Base-by-base conservation (phyloP, 768 basidiomycete genomes). In the Lactarius evosmus region DNA sequence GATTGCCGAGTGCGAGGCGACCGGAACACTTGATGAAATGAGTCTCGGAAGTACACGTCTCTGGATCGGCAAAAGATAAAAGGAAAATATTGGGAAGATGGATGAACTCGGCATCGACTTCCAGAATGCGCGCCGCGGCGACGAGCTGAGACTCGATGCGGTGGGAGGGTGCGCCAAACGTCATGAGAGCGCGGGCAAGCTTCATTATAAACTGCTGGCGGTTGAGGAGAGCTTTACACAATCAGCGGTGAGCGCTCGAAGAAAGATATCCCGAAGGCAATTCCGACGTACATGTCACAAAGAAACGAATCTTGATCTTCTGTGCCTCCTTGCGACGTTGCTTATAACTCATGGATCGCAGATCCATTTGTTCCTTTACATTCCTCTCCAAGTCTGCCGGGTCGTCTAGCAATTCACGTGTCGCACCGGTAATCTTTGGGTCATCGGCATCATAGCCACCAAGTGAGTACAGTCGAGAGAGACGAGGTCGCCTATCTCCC, bases 131-230 rank as follows among this genome's bases (percentile, higher is more conserved):
- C 0, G 93, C 91, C 5, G 91, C 91, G 11, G 93, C 89, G 44
- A 88, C 80, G 54, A 97, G 85, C 72, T 95, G 94, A 1, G 91
- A 87, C 75, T 95, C 93, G 61, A 97, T 89, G 38, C 95, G 85
- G 75, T 97, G 94, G 29, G 91, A 93, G 0, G 93, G 93, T 19
- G 93, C 91, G 14, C 93, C 92, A 71, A 90, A 94, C 19, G 86
- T 86, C 91, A 96, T 94, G 52, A 97, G 79, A 19, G 91, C 86
- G 63, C 87, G 83, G 12, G 92, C 91, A 19, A 96, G 83, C 73
- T 87, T 93, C 70, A 93, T 80, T 27, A 96, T 75, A 75, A 95
- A 97, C 61, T 87, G 84, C 68, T 95, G 91, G 61, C 94, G 82
- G 64, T 89, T 83, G 52, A 89, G 77, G 73, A 93, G 85, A 22